These are phyloP conservation scores for Fusarium praegraminearum DNA, from an alignment of 2,329 filamentous ascomycete species.

Conservation along the genomic window DNA sequence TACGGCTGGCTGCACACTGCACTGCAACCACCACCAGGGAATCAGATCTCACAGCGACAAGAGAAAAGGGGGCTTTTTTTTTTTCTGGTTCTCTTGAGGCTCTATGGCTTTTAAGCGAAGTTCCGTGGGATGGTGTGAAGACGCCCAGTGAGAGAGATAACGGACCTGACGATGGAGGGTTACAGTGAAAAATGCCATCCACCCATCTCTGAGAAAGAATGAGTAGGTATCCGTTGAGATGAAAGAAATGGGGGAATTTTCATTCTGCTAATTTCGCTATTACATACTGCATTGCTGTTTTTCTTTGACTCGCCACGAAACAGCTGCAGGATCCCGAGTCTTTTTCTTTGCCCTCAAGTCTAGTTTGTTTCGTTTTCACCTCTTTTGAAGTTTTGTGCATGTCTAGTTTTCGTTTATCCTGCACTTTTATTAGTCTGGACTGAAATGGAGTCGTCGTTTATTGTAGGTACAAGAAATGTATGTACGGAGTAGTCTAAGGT, in stretches of 20 bases:
- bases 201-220: not conserved
- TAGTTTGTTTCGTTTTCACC: conserved; percentile 18
- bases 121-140: conserved; percentile 33
- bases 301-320: conserved; percentile 16
- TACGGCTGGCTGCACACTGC: conserved; percentile 2
- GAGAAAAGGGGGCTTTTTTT: conserved; percentile 20
- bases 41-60: conserved; percentile 28
- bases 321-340: conserved; percentile 16
- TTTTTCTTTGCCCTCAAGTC: conserved; percentile 1
- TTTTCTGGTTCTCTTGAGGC: conserved; percentile 25
- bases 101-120: conserved; percentile 30
- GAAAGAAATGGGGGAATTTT: conserved; percentile 15
- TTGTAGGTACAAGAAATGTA: not conserved
- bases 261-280: conserved; percentile 1
- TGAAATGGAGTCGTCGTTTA: conserved; percentile 13
- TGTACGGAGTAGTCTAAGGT: not conserved
- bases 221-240: not conserved
- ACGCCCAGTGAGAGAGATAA: conserved; percentile 34
- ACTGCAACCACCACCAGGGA: conserved; percentile 21
- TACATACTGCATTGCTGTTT: not conserved
- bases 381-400: conserved; percentile 30
- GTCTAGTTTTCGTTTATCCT: conserved; percentile 18
- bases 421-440: conserved; percentile 5
- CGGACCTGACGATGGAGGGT: conserved; percentile 29
- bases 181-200: conserved; percentile 13